phyloP scores from a whole-genome alignment of 2,329 filamentous ascomycete species.

The Bipolaris zeicola region DNA sequence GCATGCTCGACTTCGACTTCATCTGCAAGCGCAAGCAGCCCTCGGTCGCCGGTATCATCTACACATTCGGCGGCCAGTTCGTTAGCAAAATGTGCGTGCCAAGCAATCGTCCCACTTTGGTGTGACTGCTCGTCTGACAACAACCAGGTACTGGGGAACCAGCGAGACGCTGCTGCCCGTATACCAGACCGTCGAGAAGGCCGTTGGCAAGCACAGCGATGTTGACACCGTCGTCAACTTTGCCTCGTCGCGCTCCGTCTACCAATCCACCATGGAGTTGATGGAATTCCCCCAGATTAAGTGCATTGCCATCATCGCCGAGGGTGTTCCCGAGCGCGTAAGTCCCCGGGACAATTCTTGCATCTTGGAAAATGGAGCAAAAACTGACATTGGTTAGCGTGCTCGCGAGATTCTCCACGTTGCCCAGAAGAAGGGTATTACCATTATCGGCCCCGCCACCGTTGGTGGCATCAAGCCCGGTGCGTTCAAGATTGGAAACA shows the following conservation, averaged over 20 bases:
- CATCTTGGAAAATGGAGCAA: neutral
- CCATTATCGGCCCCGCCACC: slow-evolving; percentile 97
- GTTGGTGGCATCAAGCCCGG: slow-evolving; percentile 99
- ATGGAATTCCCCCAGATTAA: slow-evolving; percentile 97
- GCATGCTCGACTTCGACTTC: slow-evolving; percentile 96
- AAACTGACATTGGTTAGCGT: slow-evolving; percentile 62
- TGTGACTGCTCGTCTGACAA: slow-evolving; percentile 22
- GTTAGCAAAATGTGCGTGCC: slow-evolving; percentile 91
- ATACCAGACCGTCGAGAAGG: slow-evolving; percentile 93
- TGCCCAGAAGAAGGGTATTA: slow-evolving; percentile 97
- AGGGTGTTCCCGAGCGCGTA: slow-evolving; percentile 97
- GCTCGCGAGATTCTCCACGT: slow-evolving; percentile 97
- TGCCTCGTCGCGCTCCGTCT: slow-evolving; percentile 97
- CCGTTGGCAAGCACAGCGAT: slow-evolving; percentile 93
- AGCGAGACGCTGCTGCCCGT: slow-evolving; percentile 98
- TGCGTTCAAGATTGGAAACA: slow-evolving; percentile 99
- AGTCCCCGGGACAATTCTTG: slow-evolving; percentile 47
- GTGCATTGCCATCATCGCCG: slow-evolving; percentile 98
- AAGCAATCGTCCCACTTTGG: slow-evolving; percentile 16
- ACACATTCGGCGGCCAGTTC: slow-evolving; percentile 99
- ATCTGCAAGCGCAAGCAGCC: slow-evolving; percentile 99
- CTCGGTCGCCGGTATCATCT: slow-evolving; percentile 98
- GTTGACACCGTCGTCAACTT: slow-evolving; percentile 99
- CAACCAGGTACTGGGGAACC: slow-evolving; percentile 88
- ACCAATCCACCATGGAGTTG: slow-evolving; percentile 97